Percentiles rank a stretch among this genome's conserved stretches.
Conservation (phyloP, 345 rosid genomes). For the Lagerstroemia speciosa region DNA sequence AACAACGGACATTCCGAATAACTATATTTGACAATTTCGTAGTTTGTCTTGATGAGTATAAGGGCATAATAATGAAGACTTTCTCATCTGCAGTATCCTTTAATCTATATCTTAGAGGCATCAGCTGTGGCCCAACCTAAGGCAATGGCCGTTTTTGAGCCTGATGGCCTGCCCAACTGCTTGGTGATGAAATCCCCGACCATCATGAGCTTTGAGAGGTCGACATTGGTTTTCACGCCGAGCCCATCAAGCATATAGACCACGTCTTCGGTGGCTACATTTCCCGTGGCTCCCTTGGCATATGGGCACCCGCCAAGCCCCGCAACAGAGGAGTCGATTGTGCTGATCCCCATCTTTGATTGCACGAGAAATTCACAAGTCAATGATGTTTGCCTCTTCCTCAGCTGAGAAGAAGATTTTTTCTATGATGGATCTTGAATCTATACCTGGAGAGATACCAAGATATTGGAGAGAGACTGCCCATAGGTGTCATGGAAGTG, state of each 20-base stretch:
- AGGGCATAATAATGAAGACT: background rate
- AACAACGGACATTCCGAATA: background rate
- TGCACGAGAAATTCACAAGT: too few species aligned
- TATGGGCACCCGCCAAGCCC: conserved; percentile 81
- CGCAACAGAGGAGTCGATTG: conserved; percentile 52
- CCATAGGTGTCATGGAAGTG: conserved; percentile 89
- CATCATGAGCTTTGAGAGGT: conserved; percentile 41
- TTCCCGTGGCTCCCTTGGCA: conserved; percentile 75
- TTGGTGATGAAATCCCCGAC: conserved; percentile 63
- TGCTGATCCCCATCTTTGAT: conserved; percentile 62
- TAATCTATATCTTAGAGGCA: conserved; percentile 57
- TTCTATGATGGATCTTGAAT: background rate
- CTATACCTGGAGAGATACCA: conserved; percentile 64
- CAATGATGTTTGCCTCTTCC: too few species aligned
- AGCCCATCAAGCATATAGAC: conserved; percentile 73
- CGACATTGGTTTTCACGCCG: conserved; percentile 58
- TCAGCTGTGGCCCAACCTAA: conserved; percentile 39
- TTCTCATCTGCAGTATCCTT: background rate
- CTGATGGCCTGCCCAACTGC: conserved; percentile 47
- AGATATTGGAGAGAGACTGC: conserved; percentile 66
- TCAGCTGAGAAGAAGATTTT: background rate
- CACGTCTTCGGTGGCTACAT: conserved; percentile 69
- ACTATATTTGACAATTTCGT: background rate
- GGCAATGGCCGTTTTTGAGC: conserved; percentile 53
- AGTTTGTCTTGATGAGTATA: background rate